phyloP scores from a whole-genome alignment of 495 filamentous ascomycete genomes.

The Talaromyces proteolyticus region DNA sequence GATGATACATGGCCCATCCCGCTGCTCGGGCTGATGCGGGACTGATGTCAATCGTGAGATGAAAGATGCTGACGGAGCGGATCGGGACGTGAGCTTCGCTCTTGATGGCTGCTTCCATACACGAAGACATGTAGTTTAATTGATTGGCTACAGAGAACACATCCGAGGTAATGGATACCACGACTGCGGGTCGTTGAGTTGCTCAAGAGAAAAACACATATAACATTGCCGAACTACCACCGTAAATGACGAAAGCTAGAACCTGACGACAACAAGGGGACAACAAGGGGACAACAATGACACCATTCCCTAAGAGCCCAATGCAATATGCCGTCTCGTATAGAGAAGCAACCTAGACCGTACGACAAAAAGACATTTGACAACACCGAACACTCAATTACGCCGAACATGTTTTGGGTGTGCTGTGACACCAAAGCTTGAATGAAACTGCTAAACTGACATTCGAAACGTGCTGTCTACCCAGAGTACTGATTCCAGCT shows the following conservation, averaged over 20 bases:
- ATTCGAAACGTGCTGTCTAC: not conserved
- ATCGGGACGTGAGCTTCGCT: slow-evolving; percentile 29
- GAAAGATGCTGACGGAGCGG: slow-evolving; percentile 13
- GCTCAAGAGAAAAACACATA: too few relatives aligned
- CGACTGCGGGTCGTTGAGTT: too few relatives aligned
- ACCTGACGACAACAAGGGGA: not conserved
- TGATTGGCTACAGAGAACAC: not conserved
- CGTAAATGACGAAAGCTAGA: not conserved
- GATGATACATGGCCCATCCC: slow-evolving; percentile 11
- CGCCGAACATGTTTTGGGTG: not conserved
- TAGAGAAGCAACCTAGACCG: not conserved
- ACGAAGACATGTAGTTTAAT: slow-evolving; percentile 1
- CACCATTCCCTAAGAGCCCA: not conserved
- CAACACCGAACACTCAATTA: not conserved
- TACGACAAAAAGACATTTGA: not conserved
- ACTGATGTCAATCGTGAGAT: slow-evolving; percentile 36
- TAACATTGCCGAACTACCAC: not conserved
- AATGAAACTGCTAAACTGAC: not conserved
- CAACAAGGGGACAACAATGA: too few relatives aligned
- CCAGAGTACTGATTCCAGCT: too few relatives aligned
- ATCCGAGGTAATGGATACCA: not conserved
- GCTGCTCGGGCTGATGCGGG: slow-evolving; percentile 41
- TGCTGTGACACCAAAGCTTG: too few relatives aligned
- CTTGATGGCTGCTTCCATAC: too few relatives aligned
- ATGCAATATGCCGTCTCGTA: not conserved